Percentiles rank a stretch among this genome's conserved stretches.
Evolutionary conservation across 2,329 filamentous ascomycete species (phyloP).

Genomic region (Ophiostoma perfectum): DNA sequence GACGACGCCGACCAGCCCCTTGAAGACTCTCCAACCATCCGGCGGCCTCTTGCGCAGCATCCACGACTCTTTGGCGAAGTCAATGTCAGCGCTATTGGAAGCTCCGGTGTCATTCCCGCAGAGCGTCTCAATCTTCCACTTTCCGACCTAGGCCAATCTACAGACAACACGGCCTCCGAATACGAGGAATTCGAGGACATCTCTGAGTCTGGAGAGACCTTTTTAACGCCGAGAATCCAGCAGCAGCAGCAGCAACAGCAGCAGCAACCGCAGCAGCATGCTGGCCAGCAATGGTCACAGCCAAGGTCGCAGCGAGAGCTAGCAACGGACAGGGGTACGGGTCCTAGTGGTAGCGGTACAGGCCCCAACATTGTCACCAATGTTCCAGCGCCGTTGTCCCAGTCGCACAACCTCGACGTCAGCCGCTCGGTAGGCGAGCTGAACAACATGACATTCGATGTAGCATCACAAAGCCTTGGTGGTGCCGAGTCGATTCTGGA

Average conservation of each 20-base stretch:
- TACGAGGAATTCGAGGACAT: conserved; percentile 36
- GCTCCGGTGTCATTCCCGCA: conserved; percentile 46
- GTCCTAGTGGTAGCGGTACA: neutral
- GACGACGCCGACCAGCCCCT: neutral
- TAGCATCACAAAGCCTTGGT: conserved; percentile 52
- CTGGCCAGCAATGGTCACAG: conserved; percentile 22
- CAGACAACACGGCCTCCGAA: conserved; percentile 29
- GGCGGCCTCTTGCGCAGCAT: conserved; percentile 7
- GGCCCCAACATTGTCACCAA: conserved; percentile 22
- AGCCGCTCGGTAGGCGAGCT: conserved; percentile 45
- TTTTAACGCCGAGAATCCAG: conserved; percentile 18
- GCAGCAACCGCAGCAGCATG: conserved; percentile 12
- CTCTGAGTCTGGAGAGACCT: conserved; percentile 35
- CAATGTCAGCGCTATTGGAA: conserved; percentile 48
- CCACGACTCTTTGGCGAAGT: conserved; percentile 52
- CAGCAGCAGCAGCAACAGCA: conserved; percentile 20
- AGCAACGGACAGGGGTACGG: conserved; percentile 18
- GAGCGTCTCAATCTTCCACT: conserved; percentile 46
- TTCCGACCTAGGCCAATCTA: conserved; percentile 43
- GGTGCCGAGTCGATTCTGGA: conserved; percentile 44
- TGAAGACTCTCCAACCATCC: conserved; percentile 7
- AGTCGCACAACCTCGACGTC: conserved; percentile 22
- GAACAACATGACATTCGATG: conserved; percentile 48
- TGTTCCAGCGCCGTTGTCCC: conserved; percentile 28
- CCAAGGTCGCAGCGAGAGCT: conserved; percentile 27